These are phyloP conservation scores for Mycena amicta DNA, from an alignment of 768 basidiomycete genomes.

Conservation along the genomic window DNA sequence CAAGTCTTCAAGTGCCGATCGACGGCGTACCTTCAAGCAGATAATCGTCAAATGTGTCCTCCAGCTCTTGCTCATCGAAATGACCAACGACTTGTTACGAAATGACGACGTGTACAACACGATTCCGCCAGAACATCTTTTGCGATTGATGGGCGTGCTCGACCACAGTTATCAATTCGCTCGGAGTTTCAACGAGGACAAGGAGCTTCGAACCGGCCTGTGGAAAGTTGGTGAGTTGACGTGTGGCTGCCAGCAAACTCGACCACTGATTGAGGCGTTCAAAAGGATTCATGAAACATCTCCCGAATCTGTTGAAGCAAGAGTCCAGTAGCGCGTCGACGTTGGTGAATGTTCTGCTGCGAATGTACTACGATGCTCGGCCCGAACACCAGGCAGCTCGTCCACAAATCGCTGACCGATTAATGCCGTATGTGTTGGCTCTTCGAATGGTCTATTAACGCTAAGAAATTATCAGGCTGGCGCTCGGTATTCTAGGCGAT, in stretches of 20 bases:
- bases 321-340: constrained; percentile 97
- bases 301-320: constrained; percentile 96
- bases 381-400: constrained; percentile 83
- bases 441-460: constrained; percentile 12
- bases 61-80: constrained; percentile 94
- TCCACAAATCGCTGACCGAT: constrained; percentile 74
- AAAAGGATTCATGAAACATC: constrained; percentile 97
- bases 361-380: constrained; percentile 94
- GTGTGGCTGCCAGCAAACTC: too few relatives aligned
- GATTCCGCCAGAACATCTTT: constrained; percentile 91
- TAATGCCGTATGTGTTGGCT: constrained; percentile 61
- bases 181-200: constrained; percentile 96
- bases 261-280: background rate
- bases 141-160: constrained; percentile 92
- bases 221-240: constrained; percentile 96
- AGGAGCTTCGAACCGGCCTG: constrained; percentile 91
- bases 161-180: constrained; percentile 99
- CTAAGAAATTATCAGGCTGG: constrained; percentile 62
- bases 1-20: constrained; percentile 63
- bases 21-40: constrained; percentile 91
- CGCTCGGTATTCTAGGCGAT: constrained; percentile 85
- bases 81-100: constrained; percentile 91
- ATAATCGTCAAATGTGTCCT: constrained; percentile 99
- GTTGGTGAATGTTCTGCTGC: constrained; percentile 85
- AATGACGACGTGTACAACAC: constrained; percentile 90